Evolutionary conservation across 2,329 filamentous ascomycete species (phyloP).

Genomic region (Botrytis fabae): DNA sequence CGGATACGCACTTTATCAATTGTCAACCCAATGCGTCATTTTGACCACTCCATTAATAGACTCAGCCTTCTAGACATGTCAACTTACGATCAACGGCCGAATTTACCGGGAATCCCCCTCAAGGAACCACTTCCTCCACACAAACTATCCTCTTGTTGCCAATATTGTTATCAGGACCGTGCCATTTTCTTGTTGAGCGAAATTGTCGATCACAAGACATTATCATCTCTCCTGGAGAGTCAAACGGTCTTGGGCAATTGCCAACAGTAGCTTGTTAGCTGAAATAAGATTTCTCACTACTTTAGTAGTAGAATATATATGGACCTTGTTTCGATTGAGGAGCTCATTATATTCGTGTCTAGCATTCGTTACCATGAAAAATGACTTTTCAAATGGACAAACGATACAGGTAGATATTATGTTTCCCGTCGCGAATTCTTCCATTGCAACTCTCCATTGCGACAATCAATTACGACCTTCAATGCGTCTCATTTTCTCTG

Average conservation of each 20-base stretch:
- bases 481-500: neutral
- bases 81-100: neutral
- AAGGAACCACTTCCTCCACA: conserved; percentile 1
- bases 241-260: neutral
- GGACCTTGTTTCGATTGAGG: neutral
- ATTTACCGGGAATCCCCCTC: neutral
- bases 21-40: conserved; percentile 9
- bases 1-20: neutral
- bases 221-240: conserved; percentile 14
- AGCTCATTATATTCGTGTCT: neutral
- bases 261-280: conserved; percentile 5
- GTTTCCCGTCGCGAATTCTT: neutral
- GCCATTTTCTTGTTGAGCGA: neutral
- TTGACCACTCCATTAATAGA: conserved; percentile 3
- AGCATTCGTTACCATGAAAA: conserved; percentile 1
- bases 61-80: neutral
- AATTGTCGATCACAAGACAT: conserved; percentile 17
- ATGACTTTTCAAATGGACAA: neutral
- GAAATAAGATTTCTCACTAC: neutral
- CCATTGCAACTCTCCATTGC: neutral
- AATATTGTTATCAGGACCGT: conserved; percentile 17
- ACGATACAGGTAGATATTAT: neutral
- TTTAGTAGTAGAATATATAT: conserved; percentile 17
- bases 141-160: conserved; percentile 3
- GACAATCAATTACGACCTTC: neutral